Evolutionary conservation across 2,329 filamentous ascomycete genomes (phyloP), one percentile per base, ranked within the genome.

Genomic region (Paraphaeosphaeria sporulosa): DNA sequence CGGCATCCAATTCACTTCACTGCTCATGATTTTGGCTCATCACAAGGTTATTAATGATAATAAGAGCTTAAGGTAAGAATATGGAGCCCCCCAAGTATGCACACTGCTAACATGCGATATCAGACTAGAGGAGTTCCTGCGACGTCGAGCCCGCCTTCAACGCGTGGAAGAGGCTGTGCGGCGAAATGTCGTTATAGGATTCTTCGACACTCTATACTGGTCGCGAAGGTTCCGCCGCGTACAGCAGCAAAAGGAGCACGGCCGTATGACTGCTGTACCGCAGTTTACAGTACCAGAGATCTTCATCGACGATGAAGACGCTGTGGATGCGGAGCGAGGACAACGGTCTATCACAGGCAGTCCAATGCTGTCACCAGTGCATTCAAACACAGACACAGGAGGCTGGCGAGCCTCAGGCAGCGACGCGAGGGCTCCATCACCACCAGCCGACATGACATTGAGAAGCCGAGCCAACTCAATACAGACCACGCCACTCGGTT

Each of bases 31-130:
- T 62, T 84, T 99, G 59, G 94, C 96, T 36, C 95, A 99, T 78
- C 96, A 99, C 84, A 99, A 98, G 72, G 93, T 99, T 72, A 99
- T 99, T 76, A 97, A 90, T 68, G 95, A 99, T 78, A 97, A 90
- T 82, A 97, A 97, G 84, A 97, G 93, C 78, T 82, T 99, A 73
- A 90, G 86, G 89, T 91, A 81, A 74, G 67, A 60, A 46, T 23
- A 42, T 12, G 4, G 12, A 34, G 17, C 4, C 44, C 3, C 46
- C n/a, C 15, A 19, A n/a, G 47, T 47, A 25, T 17, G 9, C 30
- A 32, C 17, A 6, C 47, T 44, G 21, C 42, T 61, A 48, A 60
- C 54, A 51, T 21, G 10, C 52, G 54, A 36, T 71, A 78, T 72
- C 42, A 93, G 92, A 63, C 86, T 99, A 2, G 95, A 99, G 72